These are phyloP conservation scores for Elaeis oleifera DNA, from an alignment of 202 grass and related monocot genomes.

Conservation along the genomic window DNA sequence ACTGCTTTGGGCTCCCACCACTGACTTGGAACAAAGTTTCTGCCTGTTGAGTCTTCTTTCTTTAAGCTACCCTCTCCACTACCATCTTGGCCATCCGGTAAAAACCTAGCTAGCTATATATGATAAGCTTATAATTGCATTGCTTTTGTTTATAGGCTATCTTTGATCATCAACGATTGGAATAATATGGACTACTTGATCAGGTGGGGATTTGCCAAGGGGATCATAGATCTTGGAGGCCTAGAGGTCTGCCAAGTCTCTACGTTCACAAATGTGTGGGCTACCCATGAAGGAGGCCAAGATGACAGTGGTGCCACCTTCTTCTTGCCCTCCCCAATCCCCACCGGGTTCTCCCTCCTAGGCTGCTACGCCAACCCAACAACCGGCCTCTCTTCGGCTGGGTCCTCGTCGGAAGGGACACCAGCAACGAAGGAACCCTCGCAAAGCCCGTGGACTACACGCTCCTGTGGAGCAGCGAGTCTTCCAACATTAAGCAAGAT, in stretches of 20 bases:
- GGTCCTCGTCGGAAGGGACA: conserved; percentile 41
- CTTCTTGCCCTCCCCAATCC: conserved; percentile 45
- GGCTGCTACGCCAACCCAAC: conserved; percentile 78
- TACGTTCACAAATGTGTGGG: conserved; percentile 62
- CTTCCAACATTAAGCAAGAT: conserved; percentile 28
- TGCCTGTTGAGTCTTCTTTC: conserved; percentile 31
- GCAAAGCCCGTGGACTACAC: conserved; percentile 47
- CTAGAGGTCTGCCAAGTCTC: conserved; percentile 45
- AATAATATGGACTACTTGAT: conserved; percentile 5
- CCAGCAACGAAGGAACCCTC: conserved; percentile 21
- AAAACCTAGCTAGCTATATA: neutral
- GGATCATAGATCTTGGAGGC: conserved; percentile 54
- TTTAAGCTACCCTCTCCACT: conserved; percentile 39
- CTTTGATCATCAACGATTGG: no score
- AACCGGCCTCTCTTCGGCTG: conserved; percentile 47
- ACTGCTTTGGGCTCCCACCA: neutral
- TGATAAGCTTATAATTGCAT: no score
- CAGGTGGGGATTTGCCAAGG: conserved; percentile 60
- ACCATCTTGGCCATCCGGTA: conserved; percentile 52
- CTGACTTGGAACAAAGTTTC: conserved; percentile 16
- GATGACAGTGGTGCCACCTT: conserved; percentile 49
- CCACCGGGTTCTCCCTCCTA: conserved; percentile 43
- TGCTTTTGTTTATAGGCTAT: no score
- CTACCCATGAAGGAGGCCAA: conserved; percentile 43
- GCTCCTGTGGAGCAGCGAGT: conserved; percentile 59